Evolutionary conservation across 2,329 filamentous ascomycete genomes (phyloP).

Genomic region (Knufia petricola): DNA sequence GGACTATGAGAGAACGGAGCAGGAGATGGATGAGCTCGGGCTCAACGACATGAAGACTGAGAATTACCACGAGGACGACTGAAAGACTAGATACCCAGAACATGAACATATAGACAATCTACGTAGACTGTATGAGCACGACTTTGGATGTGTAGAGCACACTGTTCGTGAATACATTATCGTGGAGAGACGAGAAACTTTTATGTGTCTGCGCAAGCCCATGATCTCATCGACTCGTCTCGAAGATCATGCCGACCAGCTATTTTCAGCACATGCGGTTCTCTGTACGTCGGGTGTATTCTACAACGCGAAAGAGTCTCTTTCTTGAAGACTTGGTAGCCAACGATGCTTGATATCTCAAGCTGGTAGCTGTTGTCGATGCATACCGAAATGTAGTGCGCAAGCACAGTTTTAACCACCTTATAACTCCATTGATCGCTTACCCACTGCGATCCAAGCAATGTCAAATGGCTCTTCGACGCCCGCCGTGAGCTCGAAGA

Average conservation of each 20-base stretch:
- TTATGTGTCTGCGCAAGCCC: too few relatives aligned
- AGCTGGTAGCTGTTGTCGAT: background rate
- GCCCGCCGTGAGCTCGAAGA: slow-evolving; percentile 10
- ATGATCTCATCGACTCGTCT: too few relatives aligned
- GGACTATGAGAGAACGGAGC: slow-evolving; percentile 76
- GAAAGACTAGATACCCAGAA: slow-evolving; percentile 26
- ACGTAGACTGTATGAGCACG: background rate
- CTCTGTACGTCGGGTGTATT: too few relatives aligned
- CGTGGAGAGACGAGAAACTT: too few relatives aligned
- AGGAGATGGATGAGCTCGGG: slow-evolving; percentile 90
- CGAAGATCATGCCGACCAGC: too few relatives aligned
- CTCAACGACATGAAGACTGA: slow-evolving; percentile 88
- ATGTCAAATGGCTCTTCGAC: slow-evolving; percentile 4
- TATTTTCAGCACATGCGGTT: too few relatives aligned
- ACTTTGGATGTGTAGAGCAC: background rate
- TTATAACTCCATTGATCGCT: background rate
- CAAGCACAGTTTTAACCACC: too few relatives aligned
- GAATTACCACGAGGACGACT: slow-evolving; percentile 58
- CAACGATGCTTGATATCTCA: background rate
- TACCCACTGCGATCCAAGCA: slow-evolving; percentile 3
- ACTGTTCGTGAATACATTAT: too few relatives aligned
- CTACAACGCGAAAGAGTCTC: too few relatives aligned
- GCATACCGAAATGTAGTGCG: too few relatives aligned
- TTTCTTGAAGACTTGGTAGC: too few relatives aligned
- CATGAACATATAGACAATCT: background rate